phyloP scores from a whole-genome alignment of 352 stramenopile genomes.

The Globisporangium paddicum region DNA sequence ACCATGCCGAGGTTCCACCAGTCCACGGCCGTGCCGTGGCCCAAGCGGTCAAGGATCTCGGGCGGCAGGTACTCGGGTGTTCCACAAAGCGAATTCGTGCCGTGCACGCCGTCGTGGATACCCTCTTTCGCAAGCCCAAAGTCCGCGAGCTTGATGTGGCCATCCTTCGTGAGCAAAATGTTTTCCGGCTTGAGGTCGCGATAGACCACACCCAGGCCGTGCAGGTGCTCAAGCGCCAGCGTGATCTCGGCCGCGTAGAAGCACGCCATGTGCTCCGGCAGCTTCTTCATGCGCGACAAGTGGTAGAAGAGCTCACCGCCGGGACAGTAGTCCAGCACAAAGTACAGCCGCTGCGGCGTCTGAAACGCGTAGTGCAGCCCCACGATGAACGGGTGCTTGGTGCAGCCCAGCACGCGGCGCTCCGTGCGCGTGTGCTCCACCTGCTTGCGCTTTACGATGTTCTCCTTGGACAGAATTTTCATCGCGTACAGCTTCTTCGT shows the following conservation, averaged over 20 bases:
- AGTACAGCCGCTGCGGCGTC: slow-evolving; percentile 92
- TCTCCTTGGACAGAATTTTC: slow-evolving; percentile 91
- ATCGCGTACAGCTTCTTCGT: slow-evolving; percentile 89
- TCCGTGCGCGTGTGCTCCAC: slow-evolving; percentile 88
- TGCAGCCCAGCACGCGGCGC: slow-evolving; percentile 76
- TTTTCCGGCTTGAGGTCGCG: slow-evolving; percentile 77
- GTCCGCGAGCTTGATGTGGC: slow-evolving; percentile 88
- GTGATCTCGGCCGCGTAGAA: slow-evolving; percentile 89
- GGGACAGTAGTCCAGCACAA: slow-evolving; percentile 93
- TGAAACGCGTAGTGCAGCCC: slow-evolving; percentile 86
- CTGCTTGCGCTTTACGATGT: slow-evolving; percentile 88
- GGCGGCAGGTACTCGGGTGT: slow-evolving; percentile 88
- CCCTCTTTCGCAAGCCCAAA: slow-evolving; percentile 83
- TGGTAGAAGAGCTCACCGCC: slow-evolving; percentile 89
- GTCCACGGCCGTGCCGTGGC: slow-evolving; percentile 90
- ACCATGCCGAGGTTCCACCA: slow-evolving; percentile 91
- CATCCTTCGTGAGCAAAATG: slow-evolving; percentile 69
- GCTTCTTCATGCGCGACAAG: slow-evolving; percentile 81
- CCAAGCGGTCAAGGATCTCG: slow-evolving; percentile 74
- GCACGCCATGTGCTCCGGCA: slow-evolving; percentile 84
- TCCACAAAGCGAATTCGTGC: slow-evolving; percentile 79
- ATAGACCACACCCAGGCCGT: slow-evolving; percentile 81
- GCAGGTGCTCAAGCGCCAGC: slow-evolving; percentile 79
- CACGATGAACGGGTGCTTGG: slow-evolving; percentile 86
- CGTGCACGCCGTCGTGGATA: slow-evolving; percentile 56